Evolutionary conservation across 2,329 filamentous ascomycete species (phyloP).

Genomic region (Botrytis paeoniae): DNA sequence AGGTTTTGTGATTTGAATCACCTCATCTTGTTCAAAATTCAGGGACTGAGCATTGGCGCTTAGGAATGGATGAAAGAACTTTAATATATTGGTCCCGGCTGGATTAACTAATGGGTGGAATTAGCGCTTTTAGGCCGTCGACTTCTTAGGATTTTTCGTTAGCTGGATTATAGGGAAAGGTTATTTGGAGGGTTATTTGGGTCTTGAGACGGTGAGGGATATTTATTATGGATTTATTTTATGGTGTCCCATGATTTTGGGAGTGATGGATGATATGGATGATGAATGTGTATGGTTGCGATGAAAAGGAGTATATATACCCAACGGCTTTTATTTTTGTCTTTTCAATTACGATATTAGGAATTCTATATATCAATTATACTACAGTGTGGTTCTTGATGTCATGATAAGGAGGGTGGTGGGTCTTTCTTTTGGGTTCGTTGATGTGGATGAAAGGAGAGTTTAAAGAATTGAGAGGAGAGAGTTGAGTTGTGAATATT

Average conservation of each 20-base stretch:
- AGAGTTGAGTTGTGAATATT: too few relatives aligned
- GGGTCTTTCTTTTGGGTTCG: background rate
- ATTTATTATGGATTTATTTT: background rate
- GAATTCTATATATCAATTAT: background rate
- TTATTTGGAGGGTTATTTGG: background rate
- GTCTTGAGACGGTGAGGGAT: background rate
- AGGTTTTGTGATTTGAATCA: background rate
- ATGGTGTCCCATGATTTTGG: background rate
- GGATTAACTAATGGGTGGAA: background rate
- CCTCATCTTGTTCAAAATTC: background rate
- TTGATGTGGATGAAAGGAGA: background rate
- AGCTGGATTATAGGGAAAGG: background rate
- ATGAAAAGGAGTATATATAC: conserved; percentile 17
- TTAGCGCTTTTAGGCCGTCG: background rate
- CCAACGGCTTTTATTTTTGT: background rate
- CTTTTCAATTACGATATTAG: conserved; percentile 26
- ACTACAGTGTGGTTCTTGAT: background rate
- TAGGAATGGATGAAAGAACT: background rate
- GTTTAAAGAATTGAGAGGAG: background rate
- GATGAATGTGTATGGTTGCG: background rate
- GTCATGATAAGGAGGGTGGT: background rate
- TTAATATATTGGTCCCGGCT: background rate
- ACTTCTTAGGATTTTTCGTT: background rate
- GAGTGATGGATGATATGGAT: conserved; percentile 1
- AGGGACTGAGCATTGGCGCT: conserved; percentile 6